Percentiles rank a stretch among this genome's conserved stretches.
These are phyloP conservation scores for Solanum habrochaites DNA, from an alignment of 257 asterid species.

Conservation along the genomic window DNA sequence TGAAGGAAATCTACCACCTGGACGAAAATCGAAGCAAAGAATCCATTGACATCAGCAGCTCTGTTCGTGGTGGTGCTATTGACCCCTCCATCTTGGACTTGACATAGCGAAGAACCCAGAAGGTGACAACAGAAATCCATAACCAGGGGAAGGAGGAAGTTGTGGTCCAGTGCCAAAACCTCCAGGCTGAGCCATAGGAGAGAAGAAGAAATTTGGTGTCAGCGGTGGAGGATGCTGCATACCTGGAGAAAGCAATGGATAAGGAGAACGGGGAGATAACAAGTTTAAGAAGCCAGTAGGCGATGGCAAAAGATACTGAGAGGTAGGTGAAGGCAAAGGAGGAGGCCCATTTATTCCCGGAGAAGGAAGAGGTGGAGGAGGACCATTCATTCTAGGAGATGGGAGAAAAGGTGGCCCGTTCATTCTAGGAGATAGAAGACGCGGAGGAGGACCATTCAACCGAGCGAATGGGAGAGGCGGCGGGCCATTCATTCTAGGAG, in stretches of 20 bases:
- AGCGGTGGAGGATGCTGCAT: slow-evolving; percentile 55
- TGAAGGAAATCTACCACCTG: slow-evolving; percentile 1
- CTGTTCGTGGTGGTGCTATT: slow-evolving; percentile 19
- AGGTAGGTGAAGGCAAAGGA: slow-evolving; percentile 67
- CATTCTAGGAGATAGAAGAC: slow-evolving; percentile 39
- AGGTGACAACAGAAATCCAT: slow-evolving; percentile 79
- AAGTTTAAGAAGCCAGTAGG: slow-evolving; percentile 59
- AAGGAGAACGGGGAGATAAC: slow-evolving; percentile 75
- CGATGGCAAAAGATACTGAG: slow-evolving; percentile 77
- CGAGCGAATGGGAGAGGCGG: slow-evolving; percentile 44
- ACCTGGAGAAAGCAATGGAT: slow-evolving; percentile 81
- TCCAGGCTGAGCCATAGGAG: slow-evolving; percentile 60
- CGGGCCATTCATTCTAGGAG: slow-evolving; percentile 42
- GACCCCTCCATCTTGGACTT: slow-evolving; percentile 88
- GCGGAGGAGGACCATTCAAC: slow-evolving; percentile 44
- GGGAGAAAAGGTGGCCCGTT: slow-evolving; percentile 40
- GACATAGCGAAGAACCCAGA: slow-evolving; percentile 57
- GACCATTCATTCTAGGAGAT: slow-evolving; percentile 56
- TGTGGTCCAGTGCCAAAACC: slow-evolving; percentile 74
- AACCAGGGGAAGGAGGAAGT: slow-evolving; percentile 82
- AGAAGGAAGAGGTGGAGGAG: slow-evolving; percentile 37
- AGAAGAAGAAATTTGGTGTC: slow-evolving; percentile 68
- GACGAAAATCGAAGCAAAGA: slow-evolving; percentile 7
- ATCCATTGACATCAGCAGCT: slow-evolving; percentile 25
- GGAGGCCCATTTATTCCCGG: slow-evolving; percentile 52